Evolutionary conservation across 257 asterid species (phyloP).

Genomic region (Voacanga thouarsii): DNA sequence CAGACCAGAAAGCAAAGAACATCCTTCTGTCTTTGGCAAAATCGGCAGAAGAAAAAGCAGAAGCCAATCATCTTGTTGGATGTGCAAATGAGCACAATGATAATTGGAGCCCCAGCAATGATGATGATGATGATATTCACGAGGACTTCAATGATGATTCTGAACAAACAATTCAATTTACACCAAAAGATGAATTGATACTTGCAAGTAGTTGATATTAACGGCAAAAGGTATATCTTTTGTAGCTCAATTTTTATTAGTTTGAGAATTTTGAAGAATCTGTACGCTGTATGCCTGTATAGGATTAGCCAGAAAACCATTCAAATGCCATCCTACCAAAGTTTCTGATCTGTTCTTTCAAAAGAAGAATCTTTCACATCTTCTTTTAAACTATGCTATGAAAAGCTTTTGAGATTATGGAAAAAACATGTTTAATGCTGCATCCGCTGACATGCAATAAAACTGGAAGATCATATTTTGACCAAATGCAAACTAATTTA

Average conservation of each 20-base stretch:
- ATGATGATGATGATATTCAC: slow-evolving; percentile 20
- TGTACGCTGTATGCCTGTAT: not conserved
- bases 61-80: slow-evolving; percentile 63
- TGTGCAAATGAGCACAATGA: slow-evolving; percentile 12
- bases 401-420: slow-evolving; percentile 2
- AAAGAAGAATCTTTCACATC: not conserved
- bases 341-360: not conserved
- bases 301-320: not conserved
- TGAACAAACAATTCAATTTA: slow-evolving; percentile 13
- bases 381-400: not conserved
- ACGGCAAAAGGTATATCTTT: not conserved
- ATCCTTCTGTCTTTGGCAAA: slow-evolving; percentile 80
- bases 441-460: not conserved
- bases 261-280: not conserved
- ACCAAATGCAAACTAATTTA: not conserved
- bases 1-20: slow-evolving; percentile 88
- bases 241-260: not conserved
- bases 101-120: slow-evolving; percentile 9
- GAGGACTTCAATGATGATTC: slow-evolving; percentile 19
- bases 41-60: slow-evolving; percentile 66
- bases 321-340: not conserved
- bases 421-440: not conserved
- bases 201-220: not conserved
- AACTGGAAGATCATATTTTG: not conserved
- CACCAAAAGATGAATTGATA: slow-evolving; percentile 3